phyloP scores from a whole-genome alignment of 768 basidiomycete species.

The Leccinum variicolor region DNA sequence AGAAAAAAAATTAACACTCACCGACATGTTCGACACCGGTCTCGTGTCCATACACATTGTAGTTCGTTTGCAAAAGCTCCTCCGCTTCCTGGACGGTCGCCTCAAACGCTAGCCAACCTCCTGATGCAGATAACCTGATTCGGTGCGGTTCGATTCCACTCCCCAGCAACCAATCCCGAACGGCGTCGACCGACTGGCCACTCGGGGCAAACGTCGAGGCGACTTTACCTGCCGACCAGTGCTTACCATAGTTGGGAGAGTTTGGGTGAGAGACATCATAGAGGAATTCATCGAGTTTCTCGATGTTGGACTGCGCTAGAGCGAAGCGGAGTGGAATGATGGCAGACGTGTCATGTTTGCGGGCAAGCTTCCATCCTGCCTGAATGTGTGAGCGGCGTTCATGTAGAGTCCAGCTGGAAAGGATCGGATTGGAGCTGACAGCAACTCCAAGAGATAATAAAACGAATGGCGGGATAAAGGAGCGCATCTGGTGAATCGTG shows the following conservation, averaged over 20 bases:
- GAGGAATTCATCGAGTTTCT: conserved; percentile 39
- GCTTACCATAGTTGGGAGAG: conserved; percentile 44
- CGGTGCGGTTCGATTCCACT: conserved; percentile 35
- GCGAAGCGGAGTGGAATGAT: conserved; percentile 45
- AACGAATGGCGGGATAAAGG: conserved; percentile 20
- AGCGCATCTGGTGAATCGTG: conserved; percentile 8
- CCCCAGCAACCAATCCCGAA: conserved; percentile 39
- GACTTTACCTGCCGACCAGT: conserved; percentile 40
- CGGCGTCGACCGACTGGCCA: conserved; percentile 32
- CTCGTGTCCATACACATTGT: conserved; percentile 40
- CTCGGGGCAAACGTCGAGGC: conserved; percentile 41
- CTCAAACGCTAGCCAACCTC: conserved; percentile 40
- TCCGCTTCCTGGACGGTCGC: conserved; percentile 43
- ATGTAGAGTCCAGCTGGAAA: conserved; percentile 10
- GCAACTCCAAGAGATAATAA: conserved; percentile 17
- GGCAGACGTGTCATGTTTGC: conserved; percentile 29
- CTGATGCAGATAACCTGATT: conserved; percentile 30
- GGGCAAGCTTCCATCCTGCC: conserved; percentile 34
- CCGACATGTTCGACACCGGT: conserved; percentile 37
- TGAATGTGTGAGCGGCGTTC: conserved; percentile 35
- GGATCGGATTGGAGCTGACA: conserved; percentile 1
- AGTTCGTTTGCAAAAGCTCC: conserved; percentile 38
- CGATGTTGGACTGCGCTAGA: conserved; percentile 40
- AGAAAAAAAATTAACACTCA: conserved; percentile 11
- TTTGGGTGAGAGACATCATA: conserved; percentile 42